phyloP scores from a whole-genome alignment of 2,329 filamentous ascomycete genomes.

The Ophioceras dolichostomum region DNA sequence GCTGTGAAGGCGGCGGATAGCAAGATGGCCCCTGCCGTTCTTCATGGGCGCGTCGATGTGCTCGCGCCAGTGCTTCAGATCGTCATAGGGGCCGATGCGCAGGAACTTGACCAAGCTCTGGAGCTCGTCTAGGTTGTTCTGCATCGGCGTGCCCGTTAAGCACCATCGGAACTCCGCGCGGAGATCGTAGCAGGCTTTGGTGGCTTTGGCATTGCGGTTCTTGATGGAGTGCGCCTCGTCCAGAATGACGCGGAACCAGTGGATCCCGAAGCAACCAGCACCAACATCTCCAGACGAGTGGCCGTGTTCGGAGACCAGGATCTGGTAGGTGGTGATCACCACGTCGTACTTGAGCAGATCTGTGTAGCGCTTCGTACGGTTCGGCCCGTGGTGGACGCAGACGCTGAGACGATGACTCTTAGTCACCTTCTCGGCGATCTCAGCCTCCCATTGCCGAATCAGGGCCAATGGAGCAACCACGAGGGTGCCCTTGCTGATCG shows the following conservation, averaged over 20 bases:
- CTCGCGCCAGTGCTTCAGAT: slow-evolving; percentile 77
- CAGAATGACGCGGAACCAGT: slow-evolving; percentile 92
- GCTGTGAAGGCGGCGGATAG: slow-evolving; percentile 74
- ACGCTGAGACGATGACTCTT: slow-evolving; percentile 62
- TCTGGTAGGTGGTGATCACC: slow-evolving; percentile 91
- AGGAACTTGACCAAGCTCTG: slow-evolving; percentile 91
- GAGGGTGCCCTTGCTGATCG: slow-evolving; percentile 66
- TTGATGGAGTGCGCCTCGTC: slow-evolving; percentile 98
- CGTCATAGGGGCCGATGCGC: slow-evolving; percentile 81
- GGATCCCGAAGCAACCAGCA: slow-evolving; percentile 76
- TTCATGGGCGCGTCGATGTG: slow-evolving; percentile 86
- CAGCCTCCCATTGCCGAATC: slow-evolving; percentile 94
- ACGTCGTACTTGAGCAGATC: slow-evolving; percentile 82
- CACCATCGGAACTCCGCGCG: slow-evolving; percentile 89
- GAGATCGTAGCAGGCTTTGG: slow-evolving; percentile 80
- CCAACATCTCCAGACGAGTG: slow-evolving; percentile 55
- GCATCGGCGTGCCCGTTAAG: slow-evolving; percentile 90
- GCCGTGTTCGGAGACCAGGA: slow-evolving; percentile 80
- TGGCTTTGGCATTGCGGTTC: slow-evolving; percentile 91
- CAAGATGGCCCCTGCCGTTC: slow-evolving; percentile 76
- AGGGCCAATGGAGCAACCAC: slow-evolving; percentile 88
- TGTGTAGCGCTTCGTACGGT: slow-evolving; percentile 64
- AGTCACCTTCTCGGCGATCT: slow-evolving; percentile 74
- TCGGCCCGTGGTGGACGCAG: slow-evolving; percentile 81
- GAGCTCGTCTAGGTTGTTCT: slow-evolving; percentile 94